Evolutionary conservation across 2,329 filamentous ascomycete species (phyloP), one percentile per base, ranked within the genome.

Genomic region (Parafenestella ontariensis): DNA sequence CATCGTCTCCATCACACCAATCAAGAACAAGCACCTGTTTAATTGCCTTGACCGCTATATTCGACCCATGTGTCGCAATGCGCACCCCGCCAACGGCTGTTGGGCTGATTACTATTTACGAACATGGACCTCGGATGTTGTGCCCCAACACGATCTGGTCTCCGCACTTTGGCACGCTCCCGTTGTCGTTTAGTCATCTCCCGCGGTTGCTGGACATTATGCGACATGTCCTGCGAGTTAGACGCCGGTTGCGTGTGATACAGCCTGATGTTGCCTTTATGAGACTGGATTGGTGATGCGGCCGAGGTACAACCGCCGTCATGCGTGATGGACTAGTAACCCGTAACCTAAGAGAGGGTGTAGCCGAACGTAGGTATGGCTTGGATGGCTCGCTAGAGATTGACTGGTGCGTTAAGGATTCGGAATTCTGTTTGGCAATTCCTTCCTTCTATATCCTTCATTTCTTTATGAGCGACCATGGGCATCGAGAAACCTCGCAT

Each of bases 81-180:
- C n/a, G 23, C 6, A 23, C 5, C 8, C 13, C 20, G 20, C 17
- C 24, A n/a, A n/a, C n/a, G n/a, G n/a, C n/a, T n/a, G 40, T n/a
- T 28, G 10, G 41, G 17, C 26, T 49, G 46, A 49, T 49, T 49
- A 49, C 46, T 49, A 49, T 49, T 36, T 39, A 49, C 18, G 18
- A 20, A 10, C 5, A 3, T 11, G 7, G 39, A 20, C 46, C 46
- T 49, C 46, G 37, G 46, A 26, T 5, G 9, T 9, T n/a, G n/a
- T n/a, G n/a, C n/a, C n/a, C n/a, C n/a, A n/a, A n/a, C n/a, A 36
- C 28, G 20, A 24, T 20, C n/a, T 3, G 17, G 5, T 20, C 21
- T 26, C 42, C 9, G 31, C 18, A 21, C 23, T 20, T 28, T 34
- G 23, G 21, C 15, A 31, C 15, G 28, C 5, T 31, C 9, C 15